These are phyloP conservation scores for Diplogelasinospora grovesii DNA, from an alignment of 495 filamentous ascomycete species.

Conservation along the genomic window DNA sequence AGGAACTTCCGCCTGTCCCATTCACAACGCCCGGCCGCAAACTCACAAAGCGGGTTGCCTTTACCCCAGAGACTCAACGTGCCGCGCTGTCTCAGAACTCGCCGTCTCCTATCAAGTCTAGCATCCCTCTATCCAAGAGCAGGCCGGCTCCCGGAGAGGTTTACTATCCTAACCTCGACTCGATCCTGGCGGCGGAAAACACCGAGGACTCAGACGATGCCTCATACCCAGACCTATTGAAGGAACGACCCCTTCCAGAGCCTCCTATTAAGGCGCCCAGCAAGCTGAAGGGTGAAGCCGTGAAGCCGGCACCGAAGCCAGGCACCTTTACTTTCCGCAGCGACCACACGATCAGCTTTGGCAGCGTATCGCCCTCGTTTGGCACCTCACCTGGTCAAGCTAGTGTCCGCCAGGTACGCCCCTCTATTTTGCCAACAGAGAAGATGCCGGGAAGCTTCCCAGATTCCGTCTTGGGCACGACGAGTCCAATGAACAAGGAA, in stretches of 20 bases:
- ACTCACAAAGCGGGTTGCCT: constrained; percentile 37
- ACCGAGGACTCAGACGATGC: constrained; percentile 27
- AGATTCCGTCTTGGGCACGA: constrained; percentile 5
- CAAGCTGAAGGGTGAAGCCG: constrained; percentile 24
- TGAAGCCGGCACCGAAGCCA: constrained; percentile 40
- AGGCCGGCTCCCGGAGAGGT: constrained; percentile 26
- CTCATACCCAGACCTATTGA: constrained; percentile 42
- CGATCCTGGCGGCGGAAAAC: constrained; percentile 20
- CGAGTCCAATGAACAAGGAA: constrained; percentile 42
- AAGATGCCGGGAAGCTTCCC: constrained; percentile 49
- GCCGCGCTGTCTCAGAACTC: constrained; percentile 32
- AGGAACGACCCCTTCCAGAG: constrained; percentile 24
- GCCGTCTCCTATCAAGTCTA: constrained; percentile 45
- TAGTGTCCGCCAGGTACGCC: constrained; percentile 51
- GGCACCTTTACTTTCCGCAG: constrained; percentile 55
- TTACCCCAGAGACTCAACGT: constrained; percentile 40
- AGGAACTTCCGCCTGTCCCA: constrained; percentile 37
- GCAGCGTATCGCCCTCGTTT: constrained; percentile 35
- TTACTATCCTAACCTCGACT: constrained; percentile 29
- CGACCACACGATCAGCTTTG: constrained; percentile 51
- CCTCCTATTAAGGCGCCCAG: constrained; percentile 19
- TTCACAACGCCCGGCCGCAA: constrained; percentile 42
- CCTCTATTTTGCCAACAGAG: constrained; percentile 37
- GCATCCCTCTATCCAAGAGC: constrained; percentile 34
- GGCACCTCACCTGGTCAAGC: constrained; percentile 45